Base-by-base conservation (phyloP, 192 early-diverging fungal genomes). In the Backusella psychrophila region DNA sequence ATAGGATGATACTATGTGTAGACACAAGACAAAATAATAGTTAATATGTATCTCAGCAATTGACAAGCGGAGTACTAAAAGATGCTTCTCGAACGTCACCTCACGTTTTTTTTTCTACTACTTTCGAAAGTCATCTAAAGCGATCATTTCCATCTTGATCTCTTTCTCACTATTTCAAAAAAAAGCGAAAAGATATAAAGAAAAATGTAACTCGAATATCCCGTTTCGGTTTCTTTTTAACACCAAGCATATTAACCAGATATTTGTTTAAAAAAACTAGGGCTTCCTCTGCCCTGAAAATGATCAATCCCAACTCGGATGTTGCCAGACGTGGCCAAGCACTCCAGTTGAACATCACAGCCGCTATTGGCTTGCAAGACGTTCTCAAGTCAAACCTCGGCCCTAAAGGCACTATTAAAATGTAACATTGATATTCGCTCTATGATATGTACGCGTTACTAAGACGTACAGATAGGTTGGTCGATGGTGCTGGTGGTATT, bases 301-400 rank as follows among this genome's bases (percentile, higher is more conserved):
- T 93, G 63, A 95, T 97, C 56, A 99, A 99, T 86, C 98, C 98
- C 56, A 99, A 99, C 76, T 93, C 98, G 29, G 98, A 99, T 89
- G 96, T 99, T 77, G 96, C 97, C 72, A 90, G 97, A 77, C 93
- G 96, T 80, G 98, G 98, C 79, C 97, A 99, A 86, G 97, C 98
- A 38, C 90, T 99, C 44, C 91, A 93, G 82, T 87, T 98, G 87
- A 98, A 99, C 85, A 97, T 97, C 81, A 95, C 92, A 69, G 96
- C 96, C 29, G 98, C 96, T 17, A 88, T 96, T 63, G 98, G 98
- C 59, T 87, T 99, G 74, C 95, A 97, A 84, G 96, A 97, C 74
- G 98, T 99, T 31, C 84, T 99, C 29, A 92, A 91, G 75, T 95
- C 97, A 44, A 99, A 99, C 85, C 91, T 99, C 72, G 97, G 97